Conservation (phyloP, 805 yeast species). For the Barnettozyma sp. region DNA sequence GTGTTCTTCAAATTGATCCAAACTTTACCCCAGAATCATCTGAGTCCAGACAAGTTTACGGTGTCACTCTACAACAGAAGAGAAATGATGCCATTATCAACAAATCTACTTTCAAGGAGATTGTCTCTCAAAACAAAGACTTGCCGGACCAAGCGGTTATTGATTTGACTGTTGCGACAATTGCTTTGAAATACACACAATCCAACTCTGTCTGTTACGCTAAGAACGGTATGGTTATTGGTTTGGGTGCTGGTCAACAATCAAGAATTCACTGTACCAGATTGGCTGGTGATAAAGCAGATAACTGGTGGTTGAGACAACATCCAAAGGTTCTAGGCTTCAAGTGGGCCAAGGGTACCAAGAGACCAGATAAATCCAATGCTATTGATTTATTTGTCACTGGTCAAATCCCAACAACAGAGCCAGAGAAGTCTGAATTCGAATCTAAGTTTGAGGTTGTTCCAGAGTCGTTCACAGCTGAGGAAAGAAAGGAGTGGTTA, state of each 20-base stretch:
- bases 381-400: constrained; percentile 94
- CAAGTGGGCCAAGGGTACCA: constrained; percentile 97
- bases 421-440: constrained; percentile 90
- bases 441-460: constrained; percentile 78
- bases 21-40: constrained; percentile 72
- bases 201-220: constrained; percentile 98
- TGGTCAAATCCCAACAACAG: constrained; percentile 81
- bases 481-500: constrained; percentile 87
- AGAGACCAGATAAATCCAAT: constrained; percentile 97
- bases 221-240: constrained; percentile 98
- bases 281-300: constrained; percentile 98
- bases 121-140: constrained; percentile 79
- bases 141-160: constrained; percentile 88
- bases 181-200: constrained; percentile 95
- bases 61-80: constrained; percentile 92
- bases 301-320: constrained; percentile 99
- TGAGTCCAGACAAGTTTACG: constrained; percentile 94
- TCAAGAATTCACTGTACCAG: constrained; percentile 99
- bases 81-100: constrained; percentile 96
- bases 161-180: constrained; percentile 95
- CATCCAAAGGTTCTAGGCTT: constrained; percentile 90
- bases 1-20: constrained; percentile 94
- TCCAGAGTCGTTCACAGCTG: constrained; percentile 76
- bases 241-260: constrained; percentile 99
- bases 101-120: constrained; percentile 83